These are phyloP conservation scores for Funneliformis caledonium DNA, from an alignment of 371 early-diverging fungal species.

Conservation along the genomic window DNA sequence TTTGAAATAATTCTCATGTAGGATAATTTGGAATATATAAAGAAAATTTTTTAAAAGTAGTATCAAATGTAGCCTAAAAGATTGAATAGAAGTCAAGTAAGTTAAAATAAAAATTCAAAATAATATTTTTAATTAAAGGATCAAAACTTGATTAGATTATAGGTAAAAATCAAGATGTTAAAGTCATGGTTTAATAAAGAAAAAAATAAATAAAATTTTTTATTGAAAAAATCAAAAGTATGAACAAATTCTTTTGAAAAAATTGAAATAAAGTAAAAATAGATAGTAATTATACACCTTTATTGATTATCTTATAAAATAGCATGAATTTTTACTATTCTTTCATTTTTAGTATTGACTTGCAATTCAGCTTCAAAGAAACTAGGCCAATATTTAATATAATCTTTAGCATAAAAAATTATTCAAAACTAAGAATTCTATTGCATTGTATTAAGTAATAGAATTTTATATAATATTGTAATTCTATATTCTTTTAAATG, in stretches of 20 bases:
- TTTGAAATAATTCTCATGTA: neutral
- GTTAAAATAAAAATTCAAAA: neutral
- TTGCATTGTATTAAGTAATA: neutral
- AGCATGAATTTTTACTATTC: neutral
- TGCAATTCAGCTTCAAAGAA: neutral
- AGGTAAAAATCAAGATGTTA: neutral
- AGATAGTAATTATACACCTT: neutral
- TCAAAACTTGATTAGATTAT: neutral
- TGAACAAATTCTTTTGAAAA: slow-evolving; percentile 1
- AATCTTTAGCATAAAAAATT: slow-evolving; percentile 6
- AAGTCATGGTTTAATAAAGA: neutral
- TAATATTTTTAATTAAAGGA: neutral
- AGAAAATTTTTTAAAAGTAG: neutral
- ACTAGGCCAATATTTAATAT: slow-evolving; percentile 8
- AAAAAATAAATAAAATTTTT: neutral
- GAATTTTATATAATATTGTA: slow-evolving; percentile 10
- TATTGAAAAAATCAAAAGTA: neutral
- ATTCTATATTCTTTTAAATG: neutral
- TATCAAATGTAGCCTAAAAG: neutral
- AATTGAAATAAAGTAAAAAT: slow-evolving; percentile 5
- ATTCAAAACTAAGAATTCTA: slow-evolving; percentile 14
- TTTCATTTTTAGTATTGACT: neutral
- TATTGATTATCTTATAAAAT: neutral
- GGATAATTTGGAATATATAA: slow-evolving; percentile 10
- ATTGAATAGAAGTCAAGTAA: slow-evolving; percentile 9